Evolutionary conservation across 202 grass and related monocot genomes (phyloP), one percentile per base, ranked within the genome.

Genomic region (Elaeis oleifera): DNA sequence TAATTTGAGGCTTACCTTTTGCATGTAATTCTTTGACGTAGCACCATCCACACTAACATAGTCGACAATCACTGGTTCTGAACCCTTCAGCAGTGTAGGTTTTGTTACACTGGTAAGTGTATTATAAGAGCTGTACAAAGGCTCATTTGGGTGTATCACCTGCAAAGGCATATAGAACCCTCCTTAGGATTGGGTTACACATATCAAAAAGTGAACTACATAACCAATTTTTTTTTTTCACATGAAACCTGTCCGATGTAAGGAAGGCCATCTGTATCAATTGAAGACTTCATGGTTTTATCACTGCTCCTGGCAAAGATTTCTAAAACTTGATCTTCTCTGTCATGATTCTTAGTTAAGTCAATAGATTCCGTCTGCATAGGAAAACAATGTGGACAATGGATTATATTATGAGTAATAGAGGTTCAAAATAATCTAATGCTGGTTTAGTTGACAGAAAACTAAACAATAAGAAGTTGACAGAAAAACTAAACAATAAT

Each of bases 261-360:
- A 83, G 92, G 92, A 86, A 96, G 92, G 29, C 92, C 92, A 81
- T 96, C 87, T 81, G 77, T 79, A 79, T 91, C 92, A 54, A 86
- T 85, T 50, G 48, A 67, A 44, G 56, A 55, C 4, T 62, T 57
- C 13, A 71, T 71, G 13, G 78, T 81, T 81, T 72, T 84, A n/a
- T 77, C 74, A 52, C 50, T 74, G 60, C 92, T 91, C 53, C 80
- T 85, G 5, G 84, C 76, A 79, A 96, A 96, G 48, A 85, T 74
- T 79, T 96, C 81, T 17, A 72, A 68, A 48, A 67, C 22, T 54
- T 26, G 25, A 60, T 63, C 74, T 73, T 79, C 83, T 63, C 67
- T 73, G 70, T 80, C 84, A 59, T 36, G 71, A 76, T 76, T 90
- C 44, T 56, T 74, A 25, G 76, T 71, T 69, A 96, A 80, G 65